Base-by-base conservation (phyloP, 192 early-diverging fungal species). In the Linnemannia schmuckeri region DNA sequence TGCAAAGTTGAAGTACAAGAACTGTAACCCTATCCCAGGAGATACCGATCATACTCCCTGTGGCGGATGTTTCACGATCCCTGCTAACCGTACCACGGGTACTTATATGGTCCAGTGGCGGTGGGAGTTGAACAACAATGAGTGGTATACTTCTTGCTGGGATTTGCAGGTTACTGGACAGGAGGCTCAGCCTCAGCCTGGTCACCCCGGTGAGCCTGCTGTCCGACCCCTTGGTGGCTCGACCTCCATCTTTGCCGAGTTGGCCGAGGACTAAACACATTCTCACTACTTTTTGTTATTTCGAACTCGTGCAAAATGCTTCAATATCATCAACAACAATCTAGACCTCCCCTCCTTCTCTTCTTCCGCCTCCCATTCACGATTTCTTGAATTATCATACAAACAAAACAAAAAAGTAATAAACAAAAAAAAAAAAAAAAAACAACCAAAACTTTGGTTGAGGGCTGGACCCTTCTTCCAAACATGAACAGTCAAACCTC, bases 101-200 rank as follows among this genome's bases (percentile, higher is more conserved):
- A 80, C 49, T 15, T 85, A 85, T 72, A 24, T 80, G 12, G 40
- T 86, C 30, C 84, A 86, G 68, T 86, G 84, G 84, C 72, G 84
- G 8, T 86, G 84, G 84, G 68, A 77, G 75, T 44, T 86, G 55
- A 86, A 86, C 47, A 22, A 57, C 5, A 47, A 63, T 20, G 84
- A 86, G 75, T 81, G n/a, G 38, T 87, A 87, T 38, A 69, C 85
- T 12, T 87, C 85, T 41, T 87, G 85, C 79, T 87, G 85, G 85
- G 85, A 87, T 63, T 5, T 87, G 24, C 35, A 20, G 4, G 76
- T 87, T 47, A 72, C 46, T 6, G 49, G 44, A 18, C 7, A 42
- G n/a, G 35, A 46, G 0, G 35, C 75, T 22, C n/a, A 10, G 0
- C 61, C 38, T 24, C 40, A 61, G 3, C 63, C 76, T 35, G 27